Base-by-base conservation (phyloP, 129 eudicot genomes). In the Lonicera japonica region DNA sequence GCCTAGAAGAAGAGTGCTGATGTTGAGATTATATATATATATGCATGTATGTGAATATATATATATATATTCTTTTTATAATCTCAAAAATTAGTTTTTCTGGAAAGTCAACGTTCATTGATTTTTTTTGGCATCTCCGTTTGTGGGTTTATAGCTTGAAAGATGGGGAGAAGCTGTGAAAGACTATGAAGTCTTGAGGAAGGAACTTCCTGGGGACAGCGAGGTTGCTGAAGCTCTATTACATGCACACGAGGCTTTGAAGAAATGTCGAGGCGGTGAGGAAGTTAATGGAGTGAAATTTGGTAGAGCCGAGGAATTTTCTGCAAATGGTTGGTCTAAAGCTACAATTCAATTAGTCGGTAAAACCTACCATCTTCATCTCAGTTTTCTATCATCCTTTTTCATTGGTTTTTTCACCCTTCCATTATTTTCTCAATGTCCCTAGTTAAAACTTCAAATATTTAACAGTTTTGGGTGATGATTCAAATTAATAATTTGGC, bases 91-190 rank as follows among this genome's bases (percentile, higher is more conserved):
- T 29, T 1, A 1, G 36, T 2, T 29, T 36, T 25, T 57, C 56
- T 34, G 10, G 21, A 12, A 21, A 22, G n/a, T 21, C n/a, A 22
- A 22, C 18, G 5, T 41, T 43, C 2, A n/a, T 29, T 67, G 54
- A 34, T 58, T 43, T 19, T 47, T 38, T 51, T 48, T 24, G 29
- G 51, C 40, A n/a, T 45, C 11, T 66, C n/a, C 43, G 12, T 53
- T 66, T 47, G 38, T 41, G 64, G 61, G 29, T 61, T 67, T 67
- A 64, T 70, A 81, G 86, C 80, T 81, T 18, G 72, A 77, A 59
- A 73, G 79, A 29, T 81, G 82, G 86, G 79, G 67, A 51, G 77
- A 73, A 73, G 86, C 86, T 17, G 82, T 76, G 51, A 73, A 59
- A 69, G 86, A 81, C 68, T 81, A 81, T 61, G 86, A 81, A 59